Conservation (phyloP, 1,139 yeast species). For the Citeromyces siamensis region DNA sequence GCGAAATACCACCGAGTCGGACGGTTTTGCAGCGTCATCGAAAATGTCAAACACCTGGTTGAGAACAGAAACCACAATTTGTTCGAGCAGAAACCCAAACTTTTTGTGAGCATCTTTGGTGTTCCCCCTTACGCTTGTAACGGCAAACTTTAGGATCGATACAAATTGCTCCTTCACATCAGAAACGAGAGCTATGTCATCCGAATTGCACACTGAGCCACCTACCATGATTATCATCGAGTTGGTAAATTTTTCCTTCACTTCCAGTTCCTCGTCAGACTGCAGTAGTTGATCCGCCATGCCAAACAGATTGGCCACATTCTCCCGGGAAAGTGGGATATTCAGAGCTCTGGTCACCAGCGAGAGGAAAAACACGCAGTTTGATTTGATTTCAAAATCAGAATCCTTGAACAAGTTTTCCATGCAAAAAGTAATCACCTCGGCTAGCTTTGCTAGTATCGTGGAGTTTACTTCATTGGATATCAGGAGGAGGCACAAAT, state of each 20-base stretch:
- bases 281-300: not conserved
- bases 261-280: not conserved
- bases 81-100: constrained; percentile 14
- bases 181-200: not conserved
- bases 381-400: not conserved
- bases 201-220: not conserved
- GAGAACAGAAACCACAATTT: constrained; percentile 41
- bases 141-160: not conserved
- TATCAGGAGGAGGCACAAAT: not conserved
- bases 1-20: constrained; percentile 61
- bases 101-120: constrained; percentile 12
- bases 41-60: constrained; percentile 67
- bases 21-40: constrained; percentile 58
- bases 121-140: constrained; percentile 2
- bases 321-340: not conserved
- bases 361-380: constrained; percentile 1
- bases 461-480: not conserved
- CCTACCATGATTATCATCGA: not conserved
- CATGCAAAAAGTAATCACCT: not conserved
- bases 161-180: not conserved
- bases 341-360: not conserved
- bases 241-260: not conserved
- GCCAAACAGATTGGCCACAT: not conserved
- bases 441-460: not conserved
- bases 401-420: not conserved